Base-by-base conservation (phyloP, 768 basidiomycete genomes). In the Clavulina sp. region DNA sequence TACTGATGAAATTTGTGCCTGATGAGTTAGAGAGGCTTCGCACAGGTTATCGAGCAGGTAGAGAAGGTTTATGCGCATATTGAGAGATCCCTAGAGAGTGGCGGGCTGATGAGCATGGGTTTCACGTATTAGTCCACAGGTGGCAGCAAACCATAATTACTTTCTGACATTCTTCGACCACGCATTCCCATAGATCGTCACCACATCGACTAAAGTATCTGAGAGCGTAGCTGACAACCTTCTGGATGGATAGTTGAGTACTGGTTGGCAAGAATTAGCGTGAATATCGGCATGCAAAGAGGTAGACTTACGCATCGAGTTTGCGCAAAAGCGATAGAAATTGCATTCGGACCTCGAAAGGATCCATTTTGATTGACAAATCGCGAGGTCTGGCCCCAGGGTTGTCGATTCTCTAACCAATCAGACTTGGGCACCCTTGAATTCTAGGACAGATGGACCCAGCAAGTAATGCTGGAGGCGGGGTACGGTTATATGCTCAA, bases 171-270 rank as follows among this genome's bases (percentile, higher is more conserved):
- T 92, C 86, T 61, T 93, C 88, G 24, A 89, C 66, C 34, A 93
- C 75, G 58, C 88, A 92, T 58, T 92, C 88, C 91, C 89, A 93
- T 7, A 93, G 64, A 63, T 95, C 88, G 59, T 93, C 88, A 4
- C 85, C 88, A 52, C 87, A 91, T 52, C 74, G 74, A 4, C 80
- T 70, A 50, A 82, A 89, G 60, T 84, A 80, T 63, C 89, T 89
- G 51, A 91, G 70, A 0, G 87, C 85, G 59, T 79, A 92, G 5
- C 73, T 71, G 30, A 92, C 89, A 32, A 84, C 81, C 63, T 82
- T 85, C 64, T 86, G 84, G 50, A 92, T 91, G 9, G 85, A 89
- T 60, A 78, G 79, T 60, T 88, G 86, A 28, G 86, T 79, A 58
- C 84, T 87, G 54, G 13, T 23, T 3, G n/a, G n/a, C 7, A 49